Base-by-base conservation (phyloP, 805 yeast species). In the Lachancea dasiensis region DNA sequence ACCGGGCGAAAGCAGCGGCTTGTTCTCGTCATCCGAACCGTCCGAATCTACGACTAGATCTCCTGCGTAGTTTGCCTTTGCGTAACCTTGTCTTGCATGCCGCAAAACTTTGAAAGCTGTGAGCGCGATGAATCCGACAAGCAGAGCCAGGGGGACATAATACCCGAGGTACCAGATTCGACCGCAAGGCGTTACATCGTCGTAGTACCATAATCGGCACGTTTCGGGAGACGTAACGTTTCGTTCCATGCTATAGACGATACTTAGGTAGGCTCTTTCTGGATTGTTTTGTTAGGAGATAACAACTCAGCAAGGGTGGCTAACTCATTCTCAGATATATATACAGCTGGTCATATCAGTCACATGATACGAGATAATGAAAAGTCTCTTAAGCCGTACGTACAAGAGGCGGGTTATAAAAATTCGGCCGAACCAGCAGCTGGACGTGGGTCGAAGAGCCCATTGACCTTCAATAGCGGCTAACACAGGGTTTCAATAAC, bases 151-250 rank as follows among this genome's bases (percentile, higher is more conserved):
- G 3, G 62, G 63, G 5, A 48, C 45, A 32, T 56, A 50, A 22
- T 56, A 56, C 39, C 69, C 68, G 26, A 75, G 50, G 43, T 59
- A 54, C 50, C 52, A 46, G 15, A 62, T 59, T 32, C 78, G 64
- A 4, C 72, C 72, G 50, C 81, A 76, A 11, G 52, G 51, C 1
- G 81, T 72, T 27, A 80, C 52, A 54, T 80, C 86, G 50, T 80
- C 86, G 42, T 69, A 75, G 44, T 65, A 60, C 86, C 86, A 80
- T 24, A 63, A 44, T 13, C 40, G 46, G 24, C 46, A 40, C 6
- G 31, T 14, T 14, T 10, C 26, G 15, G 25, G 26, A 4, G 28
- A 15, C 14, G 19, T 26, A 14, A 13, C 13, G 27, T 27, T 34
- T 19, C 24, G 31, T 11, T 34, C 28, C 37, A 34, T 34, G 17